Evolutionary conservation across 208 protist species (phyloP), one percentile per base, ranked within the genome.

Genomic region (Blechomonas ayalai): DNA sequence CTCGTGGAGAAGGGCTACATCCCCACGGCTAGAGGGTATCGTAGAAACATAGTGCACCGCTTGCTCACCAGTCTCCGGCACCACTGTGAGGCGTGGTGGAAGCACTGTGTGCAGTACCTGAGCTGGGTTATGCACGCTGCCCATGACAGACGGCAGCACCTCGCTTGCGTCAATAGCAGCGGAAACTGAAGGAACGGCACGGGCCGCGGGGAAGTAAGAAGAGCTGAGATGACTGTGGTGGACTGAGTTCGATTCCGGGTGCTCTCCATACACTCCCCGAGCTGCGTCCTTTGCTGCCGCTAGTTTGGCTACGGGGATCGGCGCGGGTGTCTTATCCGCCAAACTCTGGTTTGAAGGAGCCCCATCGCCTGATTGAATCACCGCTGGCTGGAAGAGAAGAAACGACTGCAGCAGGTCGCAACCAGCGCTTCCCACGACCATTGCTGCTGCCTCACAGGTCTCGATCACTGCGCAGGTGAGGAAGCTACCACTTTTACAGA

Each of bases 1-100:
- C 31, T 96, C 84, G 66, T 99, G 95, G 15, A 95, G 59, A 23
- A 47, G 44, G 2, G 68, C 51, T 13, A 94, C 85, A 16, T 90
- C 85, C 19, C 73, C 66, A 0, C 82, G 67, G 4, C 54, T 81
- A 0, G 77, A 59, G 1, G 75, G 71, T n/a, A 58, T 59, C 4
- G 57, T 39, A 10, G 80, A 91, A 19, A 94, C 89, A 35, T 53
- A 71, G 49, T 73, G 65, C 16, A 69, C 36, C 55, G 55, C 26
- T 18, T 31, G 16, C 32, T 67, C 48, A 43, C 50, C 47, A 38
- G 33, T 63, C 33, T 56, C 59, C 19, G 42, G 25, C 31, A 32
- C 40, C 2, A 49, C 31, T 8, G 65, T 49, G 1, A 18, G 29
- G 13, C 13, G 20, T 25, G 58, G 50, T 24, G 58, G 58, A 32